phyloP scores from a whole-genome alignment of 2,329 filamentous ascomycete species.

The Myriosclerotinia curreyana region DNA sequence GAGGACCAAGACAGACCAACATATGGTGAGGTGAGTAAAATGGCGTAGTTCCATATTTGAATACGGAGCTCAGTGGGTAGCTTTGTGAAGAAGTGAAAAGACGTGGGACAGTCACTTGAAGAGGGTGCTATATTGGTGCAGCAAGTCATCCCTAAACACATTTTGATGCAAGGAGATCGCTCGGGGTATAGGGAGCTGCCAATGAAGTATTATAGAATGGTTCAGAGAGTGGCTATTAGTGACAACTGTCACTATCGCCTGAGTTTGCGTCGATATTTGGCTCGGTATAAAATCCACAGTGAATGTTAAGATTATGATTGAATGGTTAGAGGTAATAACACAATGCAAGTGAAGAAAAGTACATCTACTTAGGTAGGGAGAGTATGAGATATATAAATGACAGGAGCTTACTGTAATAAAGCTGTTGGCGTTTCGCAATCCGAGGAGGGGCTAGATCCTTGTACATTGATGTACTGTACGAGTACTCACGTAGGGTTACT shows the following conservation, averaged over 20 bases:
- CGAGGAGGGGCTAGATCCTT: slow-evolving; percentile 6
- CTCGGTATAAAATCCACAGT: background rate
- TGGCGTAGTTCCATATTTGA: slow-evolving; percentile 15
- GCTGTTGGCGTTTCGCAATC: slow-evolving; percentile 14
- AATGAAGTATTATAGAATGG: background rate
- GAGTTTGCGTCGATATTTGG: background rate
- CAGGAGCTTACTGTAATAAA: background rate
- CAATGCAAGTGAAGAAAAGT: background rate
- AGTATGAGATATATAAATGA: background rate
- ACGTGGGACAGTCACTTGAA: background rate
- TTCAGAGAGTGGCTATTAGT: background rate
- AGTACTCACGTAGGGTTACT: background rate
- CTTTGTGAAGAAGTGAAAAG: slow-evolving; percentile 13
- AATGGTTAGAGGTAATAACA: background rate
- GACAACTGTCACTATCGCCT: slow-evolving; percentile 4
- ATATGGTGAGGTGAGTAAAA: slow-evolving; percentile 12
- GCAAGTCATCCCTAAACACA: slow-evolving; percentile 14
- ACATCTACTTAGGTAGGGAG: background rate
- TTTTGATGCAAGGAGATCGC: background rate
- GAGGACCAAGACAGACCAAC: slow-evolving; percentile 10
- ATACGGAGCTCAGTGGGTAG: slow-evolving; percentile 13
- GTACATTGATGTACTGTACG: slow-evolving; percentile 11
- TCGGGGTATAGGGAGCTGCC: too few species aligned
- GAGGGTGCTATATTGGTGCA: background rate
- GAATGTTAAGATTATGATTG: background rate